These are phyloP conservation scores for Pichia pseudocactophila DNA, from an alignment of 805 yeast species.

Conservation along the genomic window DNA sequence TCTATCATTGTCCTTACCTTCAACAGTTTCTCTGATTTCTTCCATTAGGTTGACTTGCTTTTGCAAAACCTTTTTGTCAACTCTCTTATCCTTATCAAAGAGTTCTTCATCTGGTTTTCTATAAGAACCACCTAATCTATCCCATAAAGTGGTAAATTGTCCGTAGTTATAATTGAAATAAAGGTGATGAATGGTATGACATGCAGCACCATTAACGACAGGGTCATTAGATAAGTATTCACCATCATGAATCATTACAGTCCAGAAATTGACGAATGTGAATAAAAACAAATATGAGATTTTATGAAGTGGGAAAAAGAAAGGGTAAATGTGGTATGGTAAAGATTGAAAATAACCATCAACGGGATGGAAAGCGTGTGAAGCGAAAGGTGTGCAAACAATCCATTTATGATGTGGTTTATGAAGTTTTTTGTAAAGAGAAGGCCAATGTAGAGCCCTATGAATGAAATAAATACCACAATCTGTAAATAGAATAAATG, in stretches of 20 bases:
- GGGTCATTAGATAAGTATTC: conserved; percentile 91
- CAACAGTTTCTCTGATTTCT: conserved; percentile 66
- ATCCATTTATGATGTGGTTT: conserved; percentile 99
- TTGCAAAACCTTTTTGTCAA: conserved; percentile 55
- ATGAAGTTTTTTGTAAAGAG: conserved; percentile 76
- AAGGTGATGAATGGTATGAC: conserved; percentile 94
- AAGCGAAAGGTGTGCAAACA: conserved; percentile 96
- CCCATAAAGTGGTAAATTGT: conserved; percentile 97
- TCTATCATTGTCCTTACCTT: conserved; percentile 71
- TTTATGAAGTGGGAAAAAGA: conserved; percentile 88
- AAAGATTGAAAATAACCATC: conserved; percentile 91
- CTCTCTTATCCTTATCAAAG: conserved; percentile 55
- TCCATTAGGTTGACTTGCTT: conserved; percentile 71
- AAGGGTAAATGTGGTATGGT: conserved; percentile 90
- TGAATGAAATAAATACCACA: conserved; percentile 87
- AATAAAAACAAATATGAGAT: conserved; percentile 72
- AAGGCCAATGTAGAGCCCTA: conserved; percentile 89
- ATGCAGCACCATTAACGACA: conserved; percentile 93
- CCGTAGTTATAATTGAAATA: conserved; percentile 98
- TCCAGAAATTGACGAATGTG: conserved; percentile 93
- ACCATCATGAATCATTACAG: conserved; percentile 98
- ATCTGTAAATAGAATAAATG: conserved; percentile 88
- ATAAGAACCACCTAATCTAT: conserved; percentile 87
- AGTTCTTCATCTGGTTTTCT: conserved; percentile 85
- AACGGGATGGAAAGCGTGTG: conserved; percentile 97